These are phyloP conservation scores for Tritrichomonas foetus DNA, from an alignment of 208 protist genomes.

Conservation along the genomic window DNA sequence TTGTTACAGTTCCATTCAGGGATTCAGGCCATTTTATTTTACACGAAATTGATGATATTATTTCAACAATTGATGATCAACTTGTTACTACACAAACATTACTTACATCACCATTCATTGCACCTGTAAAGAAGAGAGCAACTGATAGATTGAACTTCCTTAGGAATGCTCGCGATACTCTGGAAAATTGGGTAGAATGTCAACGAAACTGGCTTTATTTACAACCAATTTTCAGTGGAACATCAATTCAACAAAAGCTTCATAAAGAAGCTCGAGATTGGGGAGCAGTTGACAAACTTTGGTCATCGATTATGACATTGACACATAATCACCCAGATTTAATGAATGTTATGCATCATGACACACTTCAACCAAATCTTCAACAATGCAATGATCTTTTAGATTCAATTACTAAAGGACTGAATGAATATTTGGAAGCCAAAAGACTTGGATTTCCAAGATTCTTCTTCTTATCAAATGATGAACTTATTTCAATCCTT, in stretches of 20 bases:
- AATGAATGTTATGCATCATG: neutral
- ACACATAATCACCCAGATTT: neutral
- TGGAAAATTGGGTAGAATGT: constrained; percentile 14
- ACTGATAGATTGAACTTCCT: neutral
- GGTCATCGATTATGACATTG: neutral
- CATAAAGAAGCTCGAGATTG: neutral
- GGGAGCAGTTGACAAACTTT: neutral
- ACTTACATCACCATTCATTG: constrained; percentile 23
- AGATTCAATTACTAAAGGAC: constrained; percentile 37
- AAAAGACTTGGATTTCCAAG: constrained; percentile 70
- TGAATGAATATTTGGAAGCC: constrained; percentile 62
- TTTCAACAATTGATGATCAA: constrained; percentile 24
- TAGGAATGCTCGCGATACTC: neutral
- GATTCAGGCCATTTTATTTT: neutral
- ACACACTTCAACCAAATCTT: neutral
- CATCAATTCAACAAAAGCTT: neutral
- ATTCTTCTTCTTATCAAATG: constrained; percentile 80
- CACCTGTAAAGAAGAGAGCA: constrained; percentile 14
- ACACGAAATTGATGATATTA: constrained; percentile 28
- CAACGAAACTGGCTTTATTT: constrained; percentile 15
- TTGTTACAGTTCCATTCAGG: neutral
- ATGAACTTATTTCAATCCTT: constrained; percentile 79
- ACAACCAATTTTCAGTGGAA: constrained; percentile 8
- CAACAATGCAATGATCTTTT: constrained; percentile 33
- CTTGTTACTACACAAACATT: constrained; percentile 21